These are phyloP conservation scores for Colletotrichum chlorophyti DNA, from an alignment of 2,329 filamentous ascomycete species.

Conservation along the genomic window DNA sequence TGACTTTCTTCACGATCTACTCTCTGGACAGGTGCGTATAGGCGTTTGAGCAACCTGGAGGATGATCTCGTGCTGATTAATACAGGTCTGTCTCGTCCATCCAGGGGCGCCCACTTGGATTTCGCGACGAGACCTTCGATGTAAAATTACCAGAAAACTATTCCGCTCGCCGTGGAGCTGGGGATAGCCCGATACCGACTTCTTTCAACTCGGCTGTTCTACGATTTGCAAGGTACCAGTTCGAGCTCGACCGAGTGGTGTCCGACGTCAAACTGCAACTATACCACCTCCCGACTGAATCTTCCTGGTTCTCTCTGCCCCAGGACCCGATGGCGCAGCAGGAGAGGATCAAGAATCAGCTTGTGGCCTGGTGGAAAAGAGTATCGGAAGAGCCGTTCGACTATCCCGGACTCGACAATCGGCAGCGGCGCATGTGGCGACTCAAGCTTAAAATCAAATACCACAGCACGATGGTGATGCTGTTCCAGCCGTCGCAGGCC, in stretches of 20 bases:
- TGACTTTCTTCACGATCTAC: slow-evolving; percentile 44
- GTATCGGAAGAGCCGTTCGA: slow-evolving; percentile 10
- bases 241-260: slow-evolving; percentile 33
- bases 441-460: slow-evolving; percentile 41
- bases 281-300: slow-evolving; percentile 32
- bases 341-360: slow-evolving; percentile 22
- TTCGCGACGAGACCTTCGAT: slow-evolving; percentile 46
- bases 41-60: not conserved
- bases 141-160: slow-evolving; percentile 31
- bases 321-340: slow-evolving; percentile 20
- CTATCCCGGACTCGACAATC: slow-evolving; percentile 10
- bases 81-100: slow-evolving; percentile 43
- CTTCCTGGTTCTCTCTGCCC: slow-evolving; percentile 25
- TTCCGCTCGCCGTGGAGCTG: not conserved
- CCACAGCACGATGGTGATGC: slow-evolving; percentile 40
- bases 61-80: not conserved
- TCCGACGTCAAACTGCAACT: slow-evolving; percentile 34
- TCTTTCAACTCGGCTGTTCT: slow-evolving; percentile 20
- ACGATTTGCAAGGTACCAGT: slow-evolving; percentile 35
- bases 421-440: slow-evolving; percentile 30
- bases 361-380: slow-evolving; percentile 23
- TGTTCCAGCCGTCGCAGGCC: slow-evolving; percentile 44
- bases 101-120: slow-evolving; percentile 44
- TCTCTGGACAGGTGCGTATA: slow-evolving; percentile 39
- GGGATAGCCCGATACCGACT: not conserved